Conservation (phyloP, 2,329 filamentous ascomycete species). For the Xylaria sp. region DNA sequence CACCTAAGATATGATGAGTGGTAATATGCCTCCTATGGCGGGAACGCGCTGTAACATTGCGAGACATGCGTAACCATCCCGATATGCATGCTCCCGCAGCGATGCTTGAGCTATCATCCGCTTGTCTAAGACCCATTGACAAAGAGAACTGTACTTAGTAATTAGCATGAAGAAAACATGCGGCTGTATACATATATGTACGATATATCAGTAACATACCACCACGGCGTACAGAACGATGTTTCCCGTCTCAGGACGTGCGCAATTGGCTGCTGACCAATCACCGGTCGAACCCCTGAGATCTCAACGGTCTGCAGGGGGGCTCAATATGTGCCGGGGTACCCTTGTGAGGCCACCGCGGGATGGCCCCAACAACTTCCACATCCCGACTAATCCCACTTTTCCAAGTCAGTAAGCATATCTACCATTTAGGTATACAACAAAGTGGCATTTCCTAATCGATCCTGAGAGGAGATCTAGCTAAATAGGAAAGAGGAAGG, state of each 20-base stretch:
- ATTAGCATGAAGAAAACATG: too few species aligned
- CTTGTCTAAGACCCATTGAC: neutral
- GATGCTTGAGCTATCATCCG: neutral
- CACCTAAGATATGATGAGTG: neutral
- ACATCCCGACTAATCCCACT: too few species aligned
- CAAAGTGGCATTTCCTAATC: too few species aligned
- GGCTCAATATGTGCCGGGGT: conserved; percentile 3
- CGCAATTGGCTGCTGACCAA: neutral
- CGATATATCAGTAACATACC: too few species aligned
- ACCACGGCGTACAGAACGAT: too few species aligned
- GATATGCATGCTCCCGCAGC: neutral
- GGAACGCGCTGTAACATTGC: neutral
- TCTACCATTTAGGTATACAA: too few species aligned
- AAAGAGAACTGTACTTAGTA: too few species aligned
- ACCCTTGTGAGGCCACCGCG: conserved; percentile 1
- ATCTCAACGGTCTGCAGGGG: conserved; percentile 11
- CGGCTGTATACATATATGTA: too few species aligned
- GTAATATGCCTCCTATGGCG: neutral
- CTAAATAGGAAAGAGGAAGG: too few species aligned
- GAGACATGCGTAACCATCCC: conserved; percentile 6
- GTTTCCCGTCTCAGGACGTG: too few species aligned
- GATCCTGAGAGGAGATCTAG: too few species aligned
- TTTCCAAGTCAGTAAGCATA: too few species aligned
- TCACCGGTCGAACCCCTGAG: neutral
- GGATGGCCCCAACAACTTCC: conserved; percentile 4